These are phyloP conservation scores for Dichotomocladium elegans DNA, from an alignment of 371 early-diverging fungal genomes.

Conservation along the genomic window DNA sequence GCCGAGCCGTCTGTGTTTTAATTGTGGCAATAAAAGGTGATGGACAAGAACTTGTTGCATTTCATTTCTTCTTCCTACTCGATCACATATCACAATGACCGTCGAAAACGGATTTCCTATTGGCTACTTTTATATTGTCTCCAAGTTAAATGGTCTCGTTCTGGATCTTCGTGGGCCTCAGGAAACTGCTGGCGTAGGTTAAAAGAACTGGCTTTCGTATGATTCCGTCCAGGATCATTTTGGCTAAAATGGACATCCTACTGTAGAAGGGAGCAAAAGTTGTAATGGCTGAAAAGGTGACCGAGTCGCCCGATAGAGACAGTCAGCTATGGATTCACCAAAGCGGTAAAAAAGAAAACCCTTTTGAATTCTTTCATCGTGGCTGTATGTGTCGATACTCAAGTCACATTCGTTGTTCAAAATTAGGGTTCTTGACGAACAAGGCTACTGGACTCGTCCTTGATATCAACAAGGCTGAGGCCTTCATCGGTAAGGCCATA, in stretches of 20 bases:
- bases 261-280: conserved; percentile 21
- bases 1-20: not conserved
- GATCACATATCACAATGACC: not conserved
- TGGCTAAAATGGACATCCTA: not conserved
- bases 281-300: conserved; percentile 27
- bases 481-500: conserved; percentile 32
- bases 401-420: too few species aligned
- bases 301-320: conserved; percentile 30
- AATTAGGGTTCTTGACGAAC: conserved; percentile 33
- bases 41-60: too few species aligned
- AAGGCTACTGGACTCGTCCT: conserved; percentile 30
- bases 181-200: conserved; percentile 9
- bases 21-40: not conserved
- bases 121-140: conserved; percentile 41
- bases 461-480: conserved; percentile 29
- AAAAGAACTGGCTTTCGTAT: not conserved
- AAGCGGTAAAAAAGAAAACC: conserved; percentile 15
- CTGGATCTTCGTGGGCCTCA: conserved; percentile 22
- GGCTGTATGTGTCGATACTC: too few species aligned
- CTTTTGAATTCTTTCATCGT: too few species aligned
- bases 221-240: not conserved
- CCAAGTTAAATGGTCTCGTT: conserved; percentile 32
- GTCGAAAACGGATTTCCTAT: conserved; percentile 23
- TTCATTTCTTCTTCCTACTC: conserved; percentile 3
- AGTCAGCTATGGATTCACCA: conserved; percentile 39